These are phyloP conservation scores for Monocercomonoides exilis DNA, from an alignment of 78 protist genomes.

Conservation along the genomic window DNA sequence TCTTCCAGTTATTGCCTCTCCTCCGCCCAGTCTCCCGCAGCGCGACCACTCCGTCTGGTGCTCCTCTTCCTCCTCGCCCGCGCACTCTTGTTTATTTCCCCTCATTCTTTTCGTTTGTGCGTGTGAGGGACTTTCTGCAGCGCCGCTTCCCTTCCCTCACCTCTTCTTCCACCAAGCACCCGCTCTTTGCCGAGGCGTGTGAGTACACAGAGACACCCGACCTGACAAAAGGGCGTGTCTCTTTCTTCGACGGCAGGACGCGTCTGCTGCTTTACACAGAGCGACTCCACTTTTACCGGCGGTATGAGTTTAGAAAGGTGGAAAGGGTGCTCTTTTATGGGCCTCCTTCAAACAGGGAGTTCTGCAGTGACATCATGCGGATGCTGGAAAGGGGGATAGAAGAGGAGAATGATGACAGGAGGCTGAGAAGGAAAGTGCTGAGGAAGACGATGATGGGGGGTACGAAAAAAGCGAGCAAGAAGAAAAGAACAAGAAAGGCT, in stretches of 20 bases:
- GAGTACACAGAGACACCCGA: neutral
- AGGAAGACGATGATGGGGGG: neutral
- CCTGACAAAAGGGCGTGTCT: neutral
- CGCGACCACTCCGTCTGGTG: too few species aligned
- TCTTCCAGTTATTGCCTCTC: too few species aligned
- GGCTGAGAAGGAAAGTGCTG: neutral
- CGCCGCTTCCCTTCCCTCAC: neutral
- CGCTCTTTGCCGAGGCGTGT: neutral
- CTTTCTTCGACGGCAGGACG: slow-evolving; percentile 2
- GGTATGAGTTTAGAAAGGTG: neutral
- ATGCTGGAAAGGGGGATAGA: neutral
- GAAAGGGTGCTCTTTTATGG: slow-evolving; percentile 3
- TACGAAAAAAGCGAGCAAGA: neutral
- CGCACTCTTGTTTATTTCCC: neutral
- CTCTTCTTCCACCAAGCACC: neutral
- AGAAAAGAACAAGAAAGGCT: too few species aligned
- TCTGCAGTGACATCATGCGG: neutral
- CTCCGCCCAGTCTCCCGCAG: too few species aligned
- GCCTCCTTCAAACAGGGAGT: neutral
- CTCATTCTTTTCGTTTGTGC: slow-evolving; percentile 6
- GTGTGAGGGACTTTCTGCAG: neutral
- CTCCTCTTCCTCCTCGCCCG: too few species aligned
- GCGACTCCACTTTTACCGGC: slow-evolving; percentile 15
- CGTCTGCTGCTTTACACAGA: slow-evolving; percentile 15
- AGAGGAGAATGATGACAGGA: neutral